Base-by-base conservation (phyloP, 2,329 filamentous ascomycete species). In the Verticillium klebahnii region DNA sequence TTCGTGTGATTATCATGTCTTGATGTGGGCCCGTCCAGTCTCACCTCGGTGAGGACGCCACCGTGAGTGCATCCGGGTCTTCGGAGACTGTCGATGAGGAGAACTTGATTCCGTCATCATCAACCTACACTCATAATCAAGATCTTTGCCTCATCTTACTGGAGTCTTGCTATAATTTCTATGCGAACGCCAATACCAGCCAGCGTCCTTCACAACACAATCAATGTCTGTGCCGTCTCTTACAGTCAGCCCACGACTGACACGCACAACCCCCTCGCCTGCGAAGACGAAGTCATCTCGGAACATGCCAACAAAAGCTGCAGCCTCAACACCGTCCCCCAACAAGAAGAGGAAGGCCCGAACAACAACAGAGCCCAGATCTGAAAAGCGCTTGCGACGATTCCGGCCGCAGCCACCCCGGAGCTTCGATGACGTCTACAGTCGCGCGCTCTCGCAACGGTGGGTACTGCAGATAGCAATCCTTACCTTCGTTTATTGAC, bases 401-500 rank as follows among this genome's bases (percentile, higher is more conserved):
- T 77, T 75, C 59, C 72, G 77, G 15, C 14, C 68, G 2, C 62
- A 71, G 7, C 64, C 77, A 9, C 75, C 77, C 1, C 67, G 71
- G 39, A 62, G 66, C 12, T 81, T 80, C 60, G 19, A 68, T 31
- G 68, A 71, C 3, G 65, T 80, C 39, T 78, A 77, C 60, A 65
- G 70, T 0, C 72, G 79, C 17, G 78, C 80, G 5, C 71, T 73
- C 1, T 72, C 71, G 2, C 78, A 81, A 63, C 72, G 77, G 62
- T 78, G 23, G 19, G 62, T 59, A 5, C 56, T 57, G 2, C 54
- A 59, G 3, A 3, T 29, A 56, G 19, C 52, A 61, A 57, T 57
- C 29, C 31, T n/a, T 37, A 36, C 12, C 40, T 57, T 39, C 57
- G 56, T 50, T 19, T 60, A 32, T 54, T 62, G 19, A 62, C 60